Evolutionary conservation across 2,329 filamentous ascomycete genomes (phyloP).

Genomic region (Uncinocarpus reesii): DNA sequence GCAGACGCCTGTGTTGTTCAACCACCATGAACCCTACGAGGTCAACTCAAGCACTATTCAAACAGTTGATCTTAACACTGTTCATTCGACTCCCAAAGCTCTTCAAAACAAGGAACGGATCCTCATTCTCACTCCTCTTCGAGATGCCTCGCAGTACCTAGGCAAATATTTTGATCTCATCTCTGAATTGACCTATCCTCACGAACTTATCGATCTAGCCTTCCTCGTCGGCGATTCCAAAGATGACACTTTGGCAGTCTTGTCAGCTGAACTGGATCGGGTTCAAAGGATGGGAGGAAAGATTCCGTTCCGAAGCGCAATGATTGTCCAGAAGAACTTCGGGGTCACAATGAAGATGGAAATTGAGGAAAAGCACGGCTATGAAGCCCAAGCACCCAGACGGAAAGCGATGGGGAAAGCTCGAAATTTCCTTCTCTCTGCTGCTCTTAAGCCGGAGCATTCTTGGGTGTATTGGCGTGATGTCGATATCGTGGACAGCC

Average conservation of each 20-base stretch:
- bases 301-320: conserved; percentile 68
- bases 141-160: conserved; percentile 74
- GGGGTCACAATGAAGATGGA: conserved; percentile 59
- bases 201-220: conserved; percentile 85
- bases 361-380: conserved; percentile 74
- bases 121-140: conserved; percentile 83
- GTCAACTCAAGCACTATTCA: conserved; percentile 72
- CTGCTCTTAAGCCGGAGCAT: conserved; percentile 82
- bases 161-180: conserved; percentile 89
- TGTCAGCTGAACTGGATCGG: conserved; percentile 74
- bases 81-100: conserved; percentile 71
- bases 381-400: conserved; percentile 76
- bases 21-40: conserved; percentile 79
- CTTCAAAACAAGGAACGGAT: conserved; percentile 72
- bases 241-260: conserved; percentile 82
- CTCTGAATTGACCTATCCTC: conserved; percentile 81
- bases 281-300: conserved; percentile 61
- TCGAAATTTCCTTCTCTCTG: conserved; percentile 78
- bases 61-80: conserved; percentile 71
- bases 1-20: conserved; percentile 89
- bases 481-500: conserved; percentile 89
- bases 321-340: conserved; percentile 88
- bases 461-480: conserved; percentile 99
- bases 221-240: conserved; percentile 88
- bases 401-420: conserved; percentile 83